These are phyloP conservation scores for Croton laevigatus DNA, from an alignment of 441 rosid genomes.

Conservation along the genomic window DNA sequence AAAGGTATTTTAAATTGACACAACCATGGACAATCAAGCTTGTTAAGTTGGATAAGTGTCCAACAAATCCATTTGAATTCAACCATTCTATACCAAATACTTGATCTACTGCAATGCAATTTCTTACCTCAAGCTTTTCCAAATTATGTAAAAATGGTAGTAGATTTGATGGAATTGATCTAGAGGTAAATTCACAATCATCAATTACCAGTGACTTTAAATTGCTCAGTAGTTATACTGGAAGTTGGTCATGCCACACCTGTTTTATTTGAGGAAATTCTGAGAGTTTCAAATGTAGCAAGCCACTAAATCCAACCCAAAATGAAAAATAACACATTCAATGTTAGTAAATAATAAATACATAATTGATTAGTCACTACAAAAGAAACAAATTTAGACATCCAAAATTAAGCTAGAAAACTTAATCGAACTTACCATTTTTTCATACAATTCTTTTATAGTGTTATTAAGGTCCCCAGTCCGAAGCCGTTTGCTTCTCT, in stretches of 20 bases:
- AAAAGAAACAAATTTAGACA: not conserved
- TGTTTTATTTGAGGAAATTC: slow-evolving; percentile 10
- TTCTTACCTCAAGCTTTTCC: slow-evolving; percentile 2
- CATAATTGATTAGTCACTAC: not conserved
- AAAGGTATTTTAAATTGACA: slow-evolving; percentile 2
- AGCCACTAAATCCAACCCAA: slow-evolving; percentile 11
- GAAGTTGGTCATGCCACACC: slow-evolving; percentile 11
- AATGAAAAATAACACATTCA: not conserved
- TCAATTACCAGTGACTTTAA: slow-evolving; percentile 9
- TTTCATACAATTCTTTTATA: not conserved
- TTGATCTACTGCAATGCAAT: slow-evolving; percentile 13
- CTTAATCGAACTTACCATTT: not conserved
- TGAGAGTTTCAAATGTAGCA: slow-evolving; percentile 6
- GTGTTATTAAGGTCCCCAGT: slow-evolving; percentile 7
- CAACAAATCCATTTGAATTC: not conserved
- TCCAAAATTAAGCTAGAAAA: too few species aligned
- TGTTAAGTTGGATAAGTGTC: not conserved
- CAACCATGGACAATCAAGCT: not conserved
- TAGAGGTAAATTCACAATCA: not conserved
- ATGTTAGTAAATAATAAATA: too few species aligned
- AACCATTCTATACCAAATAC: slow-evolving; percentile 13
- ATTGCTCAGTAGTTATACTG: not conserved
- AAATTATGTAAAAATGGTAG: slow-evolving; percentile 5
- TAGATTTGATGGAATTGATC: slow-evolving; percentile 10
- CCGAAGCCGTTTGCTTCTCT: not conserved